Percentiles rank a stretch among this genome's conserved stretches.
Evolutionary conservation across 495 filamentous ascomycete species (phyloP).

Genomic region (Daldinia concentrica): DNA sequence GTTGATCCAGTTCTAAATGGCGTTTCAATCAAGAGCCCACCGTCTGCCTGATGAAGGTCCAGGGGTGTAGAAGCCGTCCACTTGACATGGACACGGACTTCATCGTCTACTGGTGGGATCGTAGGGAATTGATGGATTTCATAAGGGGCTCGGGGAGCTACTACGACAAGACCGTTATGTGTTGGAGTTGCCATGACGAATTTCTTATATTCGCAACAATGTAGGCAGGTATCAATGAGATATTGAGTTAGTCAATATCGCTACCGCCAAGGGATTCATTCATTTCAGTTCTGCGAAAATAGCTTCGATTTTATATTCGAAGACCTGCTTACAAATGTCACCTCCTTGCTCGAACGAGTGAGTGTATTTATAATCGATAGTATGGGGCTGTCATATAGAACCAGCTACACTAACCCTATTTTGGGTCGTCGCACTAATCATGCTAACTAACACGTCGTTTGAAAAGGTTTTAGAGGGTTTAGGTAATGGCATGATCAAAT

Average conservation of each 20-base stretch:
- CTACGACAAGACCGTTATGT: conserved; percentile 55
- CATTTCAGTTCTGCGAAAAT: not conserved
- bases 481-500: not conserved
- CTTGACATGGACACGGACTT: conserved; percentile 53
- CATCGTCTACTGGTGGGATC: conserved; percentile 47
- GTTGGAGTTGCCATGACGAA: conserved; percentile 37
- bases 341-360: not conserved
- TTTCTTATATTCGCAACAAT: not conserved
- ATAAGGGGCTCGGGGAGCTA: conserved; percentile 48
- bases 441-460: not conserved
- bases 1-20: conserved; percentile 50
- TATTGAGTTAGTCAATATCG: not conserved
- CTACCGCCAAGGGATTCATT: not conserved
- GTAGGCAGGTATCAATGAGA: not conserved
- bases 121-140: conserved; percentile 50
- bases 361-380: not conserved
- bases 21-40: conserved; percentile 57
- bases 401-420: not conserved
- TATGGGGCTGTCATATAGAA: not conserved
- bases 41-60: conserved; percentile 64
- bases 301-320: not conserved
- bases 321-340: not conserved
- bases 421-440: not conserved
- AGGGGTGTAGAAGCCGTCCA: conserved; percentile 65
- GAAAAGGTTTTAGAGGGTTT: not conserved